phyloP scores from a whole-genome alignment of 108 stramenopile species.

The Cyclotella baltica region DNA sequence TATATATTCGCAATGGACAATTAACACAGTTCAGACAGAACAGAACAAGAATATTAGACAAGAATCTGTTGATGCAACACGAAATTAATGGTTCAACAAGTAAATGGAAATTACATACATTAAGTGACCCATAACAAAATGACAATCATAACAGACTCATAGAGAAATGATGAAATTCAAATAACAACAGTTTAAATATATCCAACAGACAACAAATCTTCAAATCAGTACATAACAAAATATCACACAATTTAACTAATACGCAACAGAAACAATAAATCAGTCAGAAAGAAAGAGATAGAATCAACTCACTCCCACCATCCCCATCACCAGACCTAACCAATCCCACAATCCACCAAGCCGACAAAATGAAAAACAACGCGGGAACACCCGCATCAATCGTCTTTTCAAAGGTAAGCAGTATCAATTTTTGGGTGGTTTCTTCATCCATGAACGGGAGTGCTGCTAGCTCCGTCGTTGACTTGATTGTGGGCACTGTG shows the following conservation, averaged over 20 bases:
- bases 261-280: not conserved
- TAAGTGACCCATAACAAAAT: too few relatives aligned
- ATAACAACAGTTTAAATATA: not conserved
- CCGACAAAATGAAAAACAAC: slow-evolving; percentile 31
- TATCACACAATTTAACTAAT: not conserved
- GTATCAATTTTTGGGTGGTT: slow-evolving; percentile 41
- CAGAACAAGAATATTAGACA: too few relatives aligned
- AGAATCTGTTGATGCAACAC: too few relatives aligned
- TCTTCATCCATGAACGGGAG: slow-evolving; percentile 31
- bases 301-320: slow-evolving; percentile 9
- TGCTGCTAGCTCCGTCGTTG: not conserved
- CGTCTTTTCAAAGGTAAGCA: slow-evolving; percentile 42
- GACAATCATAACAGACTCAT: too few relatives aligned
- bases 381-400: slow-evolving; percentile 48
- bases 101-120: too few relatives aligned
- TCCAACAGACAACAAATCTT: too few relatives aligned
- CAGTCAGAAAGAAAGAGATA: not conserved
- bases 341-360: slow-evolving; percentile 33
- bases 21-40: too few relatives aligned
- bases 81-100: not conserved
- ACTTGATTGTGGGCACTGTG: not conserved
- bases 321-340: not conserved
- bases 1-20: not conserved
- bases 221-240: not conserved
- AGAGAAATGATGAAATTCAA: not conserved